phyloP scores from a whole-genome alignment of 805 yeast genomes.

The Brettanomyces anomalus region DNA sequence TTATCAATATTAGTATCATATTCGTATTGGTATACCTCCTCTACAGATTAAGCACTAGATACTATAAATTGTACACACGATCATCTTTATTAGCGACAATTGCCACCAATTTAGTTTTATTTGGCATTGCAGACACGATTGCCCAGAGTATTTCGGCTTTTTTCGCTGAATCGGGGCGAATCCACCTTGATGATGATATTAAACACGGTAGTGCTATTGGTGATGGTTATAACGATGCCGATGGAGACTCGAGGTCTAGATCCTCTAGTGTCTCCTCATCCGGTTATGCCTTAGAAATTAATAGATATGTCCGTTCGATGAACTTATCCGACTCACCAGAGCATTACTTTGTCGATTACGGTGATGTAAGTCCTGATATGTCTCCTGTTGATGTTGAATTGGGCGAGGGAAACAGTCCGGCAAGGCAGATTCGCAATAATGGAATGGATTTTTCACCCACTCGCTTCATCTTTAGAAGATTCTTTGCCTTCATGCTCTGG shows the following conservation, averaged over 20 bases:
- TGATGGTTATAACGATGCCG: background rate
- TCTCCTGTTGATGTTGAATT: background rate
- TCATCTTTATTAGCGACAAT: conserved; percentile 71
- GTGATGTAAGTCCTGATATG: conserved; percentile 9
- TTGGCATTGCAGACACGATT: conserved; percentile 84
- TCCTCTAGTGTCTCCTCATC: background rate
- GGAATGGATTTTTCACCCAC: background rate
- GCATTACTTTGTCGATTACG: conserved; percentile 27
- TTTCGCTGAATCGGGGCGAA: conserved; percentile 4
- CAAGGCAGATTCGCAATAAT: background rate
- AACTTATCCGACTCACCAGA: conserved; percentile 10
- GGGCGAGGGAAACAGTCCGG: background rate
- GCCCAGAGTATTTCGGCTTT: conserved; percentile 62
- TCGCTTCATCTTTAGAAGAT: conserved; percentile 55
- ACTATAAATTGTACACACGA: conserved; percentile 50
- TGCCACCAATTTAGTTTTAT: conserved; percentile 69
- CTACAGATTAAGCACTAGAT: conserved; percentile 44
- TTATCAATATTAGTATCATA: conserved; percentile 47
- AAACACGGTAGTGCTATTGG: background rate
- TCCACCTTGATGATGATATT: background rate
- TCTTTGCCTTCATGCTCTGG: conserved; percentile 79
- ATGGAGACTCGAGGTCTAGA: background rate
- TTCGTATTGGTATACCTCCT: conserved; percentile 39
- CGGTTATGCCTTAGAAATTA: conserved; percentile 10
- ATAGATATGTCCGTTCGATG: conserved; percentile 13